Evolutionary conservation across 2,329 filamentous ascomycete species (phyloP), one percentile per base, ranked within the genome.

Genomic region (Ceratocystis alfenasii): DNA sequence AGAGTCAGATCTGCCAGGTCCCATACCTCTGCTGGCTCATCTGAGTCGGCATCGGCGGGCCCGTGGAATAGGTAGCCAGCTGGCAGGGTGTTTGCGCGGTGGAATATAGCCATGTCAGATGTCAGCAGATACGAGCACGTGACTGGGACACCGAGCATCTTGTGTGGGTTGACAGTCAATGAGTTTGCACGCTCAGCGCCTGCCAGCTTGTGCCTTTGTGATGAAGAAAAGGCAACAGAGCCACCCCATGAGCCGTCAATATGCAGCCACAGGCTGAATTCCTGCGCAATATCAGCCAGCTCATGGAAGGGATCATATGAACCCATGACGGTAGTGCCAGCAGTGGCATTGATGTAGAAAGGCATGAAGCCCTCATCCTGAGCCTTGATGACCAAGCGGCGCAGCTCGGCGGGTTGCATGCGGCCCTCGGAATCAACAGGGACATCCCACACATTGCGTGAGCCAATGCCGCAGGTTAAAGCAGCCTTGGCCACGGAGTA

Each of bases 401-500:
- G 83, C 8, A 99, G 80, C 17, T 83, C 83, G 0, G 77, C 72
- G 0, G 87, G 80, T 30, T 83, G 79, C 86, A 97, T 95, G 62
- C 83, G 79, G 0, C 93, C 93, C 10, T 77, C 71, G 0, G 75
- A 74, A 73, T 96, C 90, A 25, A 96, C 84, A 3, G 88, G 82
- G 0, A 97, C 87, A 30, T 80, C 73, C 75, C 87, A 84, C 30
- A 96, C 91, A 69, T 84, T 84, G 22, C 80, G 78, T 33, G 84
- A 86, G 8, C 94, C 94, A 46, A 99, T 82, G 0, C 94, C 94
- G 71, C 88, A 87, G 72, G 93, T 88, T 73, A 93, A 87, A n/a
- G 92, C 92, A 2, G 91, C 92, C 77, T 97, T 97, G 72, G 96
- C 90, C 30, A 97, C 84, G 4, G 87, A 92, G 78, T 97, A 99